These are phyloP conservation scores for Cercospora sesami DNA, from an alignment of 2,329 filamentous ascomycete species.

Conservation along the genomic window DNA sequence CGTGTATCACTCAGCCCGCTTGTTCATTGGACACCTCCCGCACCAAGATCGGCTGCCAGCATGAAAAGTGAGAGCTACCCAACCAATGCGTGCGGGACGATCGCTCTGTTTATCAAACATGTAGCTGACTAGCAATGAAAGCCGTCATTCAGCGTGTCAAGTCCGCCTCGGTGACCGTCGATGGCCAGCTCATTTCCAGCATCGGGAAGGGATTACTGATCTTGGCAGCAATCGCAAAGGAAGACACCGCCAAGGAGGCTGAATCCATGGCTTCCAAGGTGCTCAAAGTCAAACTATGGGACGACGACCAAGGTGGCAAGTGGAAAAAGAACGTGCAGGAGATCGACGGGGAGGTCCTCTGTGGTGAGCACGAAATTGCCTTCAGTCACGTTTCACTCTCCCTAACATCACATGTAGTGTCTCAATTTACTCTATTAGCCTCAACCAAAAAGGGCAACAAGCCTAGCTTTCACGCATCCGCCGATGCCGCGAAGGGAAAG, in stretches of 20 bases:
- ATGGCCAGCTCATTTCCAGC: constrained; percentile 82
- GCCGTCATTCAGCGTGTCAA: constrained; percentile 91
- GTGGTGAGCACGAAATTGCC: constrained; percentile 60
- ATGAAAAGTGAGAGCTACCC: constrained; percentile 45
- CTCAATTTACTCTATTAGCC: constrained; percentile 92
- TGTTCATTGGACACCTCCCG: constrained; percentile 6
- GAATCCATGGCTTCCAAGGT: constrained; percentile 82
- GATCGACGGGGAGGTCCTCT: constrained; percentile 88
- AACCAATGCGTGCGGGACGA: constrained; percentile 4
- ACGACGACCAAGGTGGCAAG: constrained; percentile 74
- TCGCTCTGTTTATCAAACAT: constrained; percentile 15
- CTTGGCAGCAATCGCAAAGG: constrained; percentile 85
- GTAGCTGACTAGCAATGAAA: constrained; percentile 45
- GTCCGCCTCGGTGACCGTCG: constrained; percentile 92
- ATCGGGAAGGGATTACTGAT: constrained; percentile 90
- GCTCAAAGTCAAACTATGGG: constrained; percentile 88
- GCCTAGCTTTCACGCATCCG: constrained; percentile 89
- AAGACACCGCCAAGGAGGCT: constrained; percentile 85
- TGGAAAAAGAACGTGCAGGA: constrained; percentile 92
- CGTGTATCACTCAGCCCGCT: constrained; percentile 10
- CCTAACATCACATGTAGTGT: constrained; percentile 59
- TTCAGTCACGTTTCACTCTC: not conserved
- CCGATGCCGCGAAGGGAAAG: constrained; percentile 74
- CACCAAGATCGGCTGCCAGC: constrained; percentile 18
- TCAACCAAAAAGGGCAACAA: constrained; percentile 95